Evolutionary conservation across 305 asterid species (phyloP).

Genomic region (Rubia tinctorum): DNA sequence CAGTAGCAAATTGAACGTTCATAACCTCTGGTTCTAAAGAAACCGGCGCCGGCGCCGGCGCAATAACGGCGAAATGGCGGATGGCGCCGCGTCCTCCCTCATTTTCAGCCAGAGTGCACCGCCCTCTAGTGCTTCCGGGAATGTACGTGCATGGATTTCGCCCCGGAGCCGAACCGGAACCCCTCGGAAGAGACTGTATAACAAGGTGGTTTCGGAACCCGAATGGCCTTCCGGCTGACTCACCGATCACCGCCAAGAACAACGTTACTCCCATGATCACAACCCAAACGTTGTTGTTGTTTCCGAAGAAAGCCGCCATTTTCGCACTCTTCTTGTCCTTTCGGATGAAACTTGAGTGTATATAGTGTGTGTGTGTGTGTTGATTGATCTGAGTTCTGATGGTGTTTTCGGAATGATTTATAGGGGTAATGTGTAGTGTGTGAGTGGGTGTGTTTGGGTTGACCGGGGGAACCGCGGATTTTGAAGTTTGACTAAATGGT

Average conservation of each 20-base stretch:
- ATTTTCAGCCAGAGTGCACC: conserved; percentile 24
- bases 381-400: not conserved
- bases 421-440: not conserved
- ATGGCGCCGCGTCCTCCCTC: conserved; percentile 6
- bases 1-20: not conserved
- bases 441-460: conserved; percentile 11
- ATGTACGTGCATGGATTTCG: conserved; percentile 43
- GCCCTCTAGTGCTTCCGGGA: conserved; percentile 29
- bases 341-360: too few relatives aligned
- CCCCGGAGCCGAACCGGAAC: conserved; percentile 20
- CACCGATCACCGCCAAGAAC: not conserved
- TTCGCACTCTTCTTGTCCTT: not conserved
- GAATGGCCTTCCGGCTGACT: conserved; percentile 30
- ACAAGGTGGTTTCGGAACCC: conserved; percentile 16
- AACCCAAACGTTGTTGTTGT: not conserved
- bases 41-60: not conserved
- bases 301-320: conserved; percentile 11
- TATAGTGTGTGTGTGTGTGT: not conserved
- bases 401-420: not conserved
- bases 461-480: conserved; percentile 36
- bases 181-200: conserved; percentile 39
- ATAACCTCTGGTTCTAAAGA: not conserved
- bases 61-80: not conserved
- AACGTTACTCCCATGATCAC: conserved; percentile 11
- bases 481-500: conserved; percentile 30